Conservation (phyloP, 2,329 filamentous ascomycete genomes). For the Colletotrichum tabaci region DNA sequence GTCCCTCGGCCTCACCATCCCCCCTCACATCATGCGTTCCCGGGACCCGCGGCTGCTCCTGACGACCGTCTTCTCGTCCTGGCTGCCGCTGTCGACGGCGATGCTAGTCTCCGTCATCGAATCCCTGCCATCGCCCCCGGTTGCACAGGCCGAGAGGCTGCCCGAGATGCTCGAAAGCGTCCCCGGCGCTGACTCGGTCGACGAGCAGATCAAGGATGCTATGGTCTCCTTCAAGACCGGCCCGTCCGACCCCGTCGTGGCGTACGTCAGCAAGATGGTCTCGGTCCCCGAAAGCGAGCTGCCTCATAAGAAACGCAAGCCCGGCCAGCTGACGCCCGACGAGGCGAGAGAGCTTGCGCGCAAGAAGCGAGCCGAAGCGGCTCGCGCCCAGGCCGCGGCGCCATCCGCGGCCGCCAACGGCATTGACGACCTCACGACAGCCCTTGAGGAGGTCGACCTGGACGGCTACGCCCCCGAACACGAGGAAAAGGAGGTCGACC, state of each 20-base stretch:
- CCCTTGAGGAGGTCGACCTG: constrained; percentile 73
- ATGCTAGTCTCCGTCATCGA: constrained; percentile 95
- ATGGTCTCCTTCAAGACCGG: constrained; percentile 85
- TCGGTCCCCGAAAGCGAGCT: constrained; percentile 94
- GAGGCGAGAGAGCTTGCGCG: constrained; percentile 91
- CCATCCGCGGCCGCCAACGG: constrained; percentile 59
- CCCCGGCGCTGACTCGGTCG: constrained; percentile 81
- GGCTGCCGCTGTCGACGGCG: constrained; percentile 94
- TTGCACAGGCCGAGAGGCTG: constrained; percentile 84
- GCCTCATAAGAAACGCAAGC: constrained; percentile 84
- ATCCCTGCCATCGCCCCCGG: constrained; percentile 86
- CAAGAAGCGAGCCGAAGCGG: constrained; percentile 90
- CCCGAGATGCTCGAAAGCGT: constrained; percentile 85
- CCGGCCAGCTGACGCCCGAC: constrained; percentile 83
- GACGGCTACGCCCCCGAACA: constrained; percentile 64
- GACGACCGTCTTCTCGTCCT: constrained; percentile 87
- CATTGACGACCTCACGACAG: constrained; percentile 70
- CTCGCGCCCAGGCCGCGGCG: constrained; percentile 78
- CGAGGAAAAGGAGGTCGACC: constrained; percentile 75
- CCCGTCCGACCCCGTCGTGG: constrained; percentile 83
- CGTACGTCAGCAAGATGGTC: constrained; percentile 99
- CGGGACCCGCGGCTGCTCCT: constrained; percentile 87
- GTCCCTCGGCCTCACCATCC: constrained; percentile 86
- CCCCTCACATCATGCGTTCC: constrained; percentile 86
- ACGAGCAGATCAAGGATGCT: constrained; percentile 79